Conservation (phyloP, 2,329 filamentous ascomycete species). For the Botrytis cinerea region DNA sequence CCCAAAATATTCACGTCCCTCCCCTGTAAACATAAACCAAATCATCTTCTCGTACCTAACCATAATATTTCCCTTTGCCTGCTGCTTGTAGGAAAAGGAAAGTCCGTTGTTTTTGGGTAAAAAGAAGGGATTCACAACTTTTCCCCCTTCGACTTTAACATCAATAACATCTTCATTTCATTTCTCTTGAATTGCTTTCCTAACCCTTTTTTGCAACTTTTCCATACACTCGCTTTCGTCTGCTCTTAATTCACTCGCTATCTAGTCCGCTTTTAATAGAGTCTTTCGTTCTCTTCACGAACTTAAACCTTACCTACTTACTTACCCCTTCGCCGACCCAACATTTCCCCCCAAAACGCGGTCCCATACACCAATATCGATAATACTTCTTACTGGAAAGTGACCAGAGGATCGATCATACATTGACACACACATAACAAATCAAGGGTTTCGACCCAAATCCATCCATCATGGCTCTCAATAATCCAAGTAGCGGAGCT, state of each 20-base stretch:
- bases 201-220: background rate
- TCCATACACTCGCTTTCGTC: conserved; percentile 18
- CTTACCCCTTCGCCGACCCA: background rate
- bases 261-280: background rate
- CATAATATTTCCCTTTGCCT: background rate
- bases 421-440: background rate
- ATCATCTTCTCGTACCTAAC: background rate
- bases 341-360: conserved; percentile 1
- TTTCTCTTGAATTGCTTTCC: background rate
- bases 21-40: background rate
- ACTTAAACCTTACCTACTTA: no score
- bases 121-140: conserved; percentile 17
- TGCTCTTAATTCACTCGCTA: conserved; percentile 14
- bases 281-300: background rate
- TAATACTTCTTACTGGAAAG: background rate
- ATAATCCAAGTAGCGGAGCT: conserved; percentile 52
- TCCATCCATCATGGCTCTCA: conserved; percentile 58
- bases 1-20: background rate
- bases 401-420: background rate
- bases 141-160: background rate
- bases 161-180: background rate
- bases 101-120: conserved; percentile 1
- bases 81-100: background rate
- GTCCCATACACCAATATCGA: background rate
- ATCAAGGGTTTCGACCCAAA: conserved; percentile 36